Base-by-base conservation (phyloP, 768 basidiomycete genomes). In the Naematelia encephala region DNA sequence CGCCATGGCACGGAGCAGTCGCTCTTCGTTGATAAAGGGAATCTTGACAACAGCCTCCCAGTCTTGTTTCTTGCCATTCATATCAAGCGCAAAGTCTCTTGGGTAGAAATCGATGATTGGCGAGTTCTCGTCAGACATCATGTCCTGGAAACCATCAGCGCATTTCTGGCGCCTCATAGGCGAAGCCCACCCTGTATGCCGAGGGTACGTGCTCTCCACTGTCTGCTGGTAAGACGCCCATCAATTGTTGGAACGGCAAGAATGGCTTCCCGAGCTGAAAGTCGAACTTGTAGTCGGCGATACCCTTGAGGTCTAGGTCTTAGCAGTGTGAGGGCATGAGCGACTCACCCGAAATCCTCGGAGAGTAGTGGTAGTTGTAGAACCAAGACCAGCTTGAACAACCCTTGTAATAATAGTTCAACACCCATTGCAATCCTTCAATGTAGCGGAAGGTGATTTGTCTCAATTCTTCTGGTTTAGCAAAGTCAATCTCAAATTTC, bases 31-130 rank as follows among this genome's bases (percentile, higher is more conserved):
- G 60, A 99, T 97, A 77, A 99, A 99, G 0, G 96, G 96, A 65
- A 99, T 97, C 80, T 98, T 98, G 54, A 99, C 91, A 51, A 98
- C 85, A 0, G 96, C 94, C 76, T 99, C 96, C 96, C 96, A 99
- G 23, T 97, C 94, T 66, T 88, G 87, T 75, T 92, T 98, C 83
- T 99, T 99, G 28, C 96, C 96, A 66, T 99, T 98, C 72, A 96
- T 78, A 79, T 99, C 96, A 64, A 84, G 85, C 64, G 90, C 91
- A 65, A 98, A 98, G 53, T 91, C 86, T 14, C 81, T 64, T 1
- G 96, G 96, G 75, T 99, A 99, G 80, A 98, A 98, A 72, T 94
- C 90, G 49, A 90, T 74, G 66, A 99, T 96, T 0, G 90, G 84
- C 2, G 94, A 98, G 61, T 82, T 86, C 1, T 84, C 78, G 63